A percentile compares a stretch with the other conserved stretches of the same genome.
These are phyloP conservation scores for Sporothrix variecibatus DNA, from an alignment of 2,329 filamentous ascomycete species.

Conservation along the genomic window DNA sequence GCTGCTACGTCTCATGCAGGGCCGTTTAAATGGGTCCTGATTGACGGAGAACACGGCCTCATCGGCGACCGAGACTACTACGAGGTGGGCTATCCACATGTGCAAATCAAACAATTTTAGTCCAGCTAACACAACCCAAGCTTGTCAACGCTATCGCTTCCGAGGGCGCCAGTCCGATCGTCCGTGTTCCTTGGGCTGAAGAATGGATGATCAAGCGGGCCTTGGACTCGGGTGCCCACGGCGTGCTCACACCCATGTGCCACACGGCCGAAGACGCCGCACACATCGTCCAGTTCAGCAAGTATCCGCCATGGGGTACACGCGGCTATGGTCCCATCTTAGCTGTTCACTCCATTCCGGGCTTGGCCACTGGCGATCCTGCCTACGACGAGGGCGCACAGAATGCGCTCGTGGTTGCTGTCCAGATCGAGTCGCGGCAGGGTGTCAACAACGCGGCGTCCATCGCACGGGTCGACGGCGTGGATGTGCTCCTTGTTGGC, in stretches of 20 bases:
- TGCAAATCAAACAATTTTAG: too few relatives aligned
- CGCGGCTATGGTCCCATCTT: conserved; percentile 40
- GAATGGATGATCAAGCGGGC: conserved; percentile 64
- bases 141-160: conserved; percentile 41
- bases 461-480: conserved; percentile 44
- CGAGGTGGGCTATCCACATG: conserved; percentile 29
- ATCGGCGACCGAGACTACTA: conserved; percentile 43
- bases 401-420: conserved; percentile 36
- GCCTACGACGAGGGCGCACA: conserved; percentile 41
- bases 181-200: conserved; percentile 55
- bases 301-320: conserved; percentile 30
- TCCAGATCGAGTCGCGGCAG: conserved; percentile 45
- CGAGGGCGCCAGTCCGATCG: conserved; percentile 44
- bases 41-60: conserved; percentile 44
- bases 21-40: conserved; percentile 38
- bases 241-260: conserved; percentile 53
- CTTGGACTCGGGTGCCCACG: conserved; percentile 61
- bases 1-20: conserved; percentile 16
- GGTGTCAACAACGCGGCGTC: conserved; percentile 47
- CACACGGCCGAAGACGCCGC: conserved; percentile 33
- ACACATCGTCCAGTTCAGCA: conserved; percentile 31
- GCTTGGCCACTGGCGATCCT: conserved; percentile 32
- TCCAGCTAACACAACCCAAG: too few relatives aligned
- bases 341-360: conserved; percentile 33
- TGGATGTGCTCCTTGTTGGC: conserved; percentile 45